These are phyloP conservation scores for Aurantiochytrium sp. DNA, from an alignment of 108 stramenopile species.

Conservation along the genomic window DNA sequence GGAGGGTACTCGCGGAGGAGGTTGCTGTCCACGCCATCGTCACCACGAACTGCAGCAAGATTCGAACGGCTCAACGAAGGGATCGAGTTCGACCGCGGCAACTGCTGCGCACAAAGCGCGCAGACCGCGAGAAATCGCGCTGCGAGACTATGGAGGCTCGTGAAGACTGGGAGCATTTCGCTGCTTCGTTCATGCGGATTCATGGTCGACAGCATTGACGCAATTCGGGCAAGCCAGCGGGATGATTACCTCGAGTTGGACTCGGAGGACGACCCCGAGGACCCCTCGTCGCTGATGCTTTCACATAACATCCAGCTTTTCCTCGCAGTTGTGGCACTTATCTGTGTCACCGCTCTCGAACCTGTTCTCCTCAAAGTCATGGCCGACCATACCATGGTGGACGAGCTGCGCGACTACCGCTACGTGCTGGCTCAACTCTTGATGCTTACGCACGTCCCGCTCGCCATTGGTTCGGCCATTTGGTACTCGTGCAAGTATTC, in stretches of 20 bases:
- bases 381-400: neutral
- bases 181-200: neutral
- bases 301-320: neutral
- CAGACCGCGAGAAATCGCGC: neutral
- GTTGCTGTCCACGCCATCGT: neutral
- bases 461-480: neutral
- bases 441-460: neutral
- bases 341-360: neutral
- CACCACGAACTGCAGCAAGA: neutral
- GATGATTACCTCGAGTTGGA: neutral
- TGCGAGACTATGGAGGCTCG: neutral
- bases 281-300: neutral
- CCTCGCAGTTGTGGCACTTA: neutral
- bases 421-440: neutral
- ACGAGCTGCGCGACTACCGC: neutral
- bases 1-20: too few relatives aligned
- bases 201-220: neutral
- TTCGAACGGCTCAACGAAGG: neutral
- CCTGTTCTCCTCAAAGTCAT: slow-evolving; percentile 1
- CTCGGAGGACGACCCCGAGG: slow-evolving; percentile 5
- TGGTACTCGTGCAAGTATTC: slow-evolving; percentile 8
- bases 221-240: neutral
- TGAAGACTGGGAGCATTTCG: too few relatives aligned
- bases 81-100: neutral
- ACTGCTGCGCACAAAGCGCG: neutral